Evolutionary conservation across 1,284 basidiomycete genomes (phyloP), one percentile per base, ranked within the genome.

Genomic region (Ustilago loliicola): DNA sequence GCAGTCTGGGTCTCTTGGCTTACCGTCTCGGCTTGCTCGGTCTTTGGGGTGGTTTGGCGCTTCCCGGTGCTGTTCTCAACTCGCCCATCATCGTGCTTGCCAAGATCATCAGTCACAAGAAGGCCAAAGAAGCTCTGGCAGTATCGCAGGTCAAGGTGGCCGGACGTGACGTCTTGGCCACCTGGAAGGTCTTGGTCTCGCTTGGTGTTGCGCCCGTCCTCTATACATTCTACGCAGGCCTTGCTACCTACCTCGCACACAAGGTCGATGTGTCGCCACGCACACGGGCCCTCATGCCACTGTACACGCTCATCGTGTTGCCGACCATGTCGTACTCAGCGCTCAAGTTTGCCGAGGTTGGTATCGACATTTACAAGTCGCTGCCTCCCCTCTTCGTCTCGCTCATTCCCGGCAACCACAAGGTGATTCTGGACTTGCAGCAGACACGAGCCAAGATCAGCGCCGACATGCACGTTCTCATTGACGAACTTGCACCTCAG

Each of bases 301-400:
- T 96, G 77, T 87, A 94, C 42, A 91, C 95, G 64, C 89, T 95
- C 71, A 88, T 90, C 21, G 89, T 91, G 1, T 88, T 99, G 45
- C 97, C 97, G 8, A 91, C 93, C 83, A 93, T 98, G 88, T 96
- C 94, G 58, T 95, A 94, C 85, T 95, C 95, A 9, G 94, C 96
- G 11, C 90, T 99, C 74, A 98, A 98, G 87, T 99, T 99, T 85
- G 96, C 96, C 53, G 97, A 99, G 87, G 97, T 96, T 21, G 97
- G 97, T 40, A 93, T 98, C 91, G 97, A 99, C 85, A 95, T 99
- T 38, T 90, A 97, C 77, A 99, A 99, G 94, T 97, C 95, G 29
- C 89, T 99, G 21, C 91, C 94, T 40, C 97, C 97, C 13, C 90
- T 99, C 63, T 89, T 99, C 80, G 90, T 99, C 69, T 93, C 95